Base-by-base conservation (phyloP, 441 rosid genomes). In the Lepidium campestre region DNA sequence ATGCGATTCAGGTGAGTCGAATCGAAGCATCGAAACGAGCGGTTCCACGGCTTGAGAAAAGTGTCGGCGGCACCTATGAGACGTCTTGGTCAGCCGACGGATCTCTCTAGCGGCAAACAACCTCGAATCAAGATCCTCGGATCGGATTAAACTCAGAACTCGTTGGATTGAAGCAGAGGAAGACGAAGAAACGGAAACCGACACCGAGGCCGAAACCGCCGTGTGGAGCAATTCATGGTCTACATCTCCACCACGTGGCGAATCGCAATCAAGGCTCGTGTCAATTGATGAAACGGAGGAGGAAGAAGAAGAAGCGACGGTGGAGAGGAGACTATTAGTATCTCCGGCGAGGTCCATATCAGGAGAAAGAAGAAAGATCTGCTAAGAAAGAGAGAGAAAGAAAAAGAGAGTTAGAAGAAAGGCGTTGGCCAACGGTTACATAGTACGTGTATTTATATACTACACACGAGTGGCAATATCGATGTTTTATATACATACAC, bases 31-130 rank as follows among this genome's bases (percentile, higher is more conserved):
- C 36, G 87, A 83, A 57, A 94, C 97, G 6, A 94, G 91, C 4
- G 92, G 94, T 12, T 61, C 52, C 20, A 94, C 83, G 37, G 93
- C 86, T 8, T 69, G 78, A 0, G 88, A 65, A 10, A 94, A 87
- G 47, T 84, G 93, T 46, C 92, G 87, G 65, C 97, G 96, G 75
- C 96, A 88, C 42, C 91, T 73, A 25, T 79, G 89, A 8, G 96
- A 91, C 49, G 88, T 87, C 72, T 91, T 91, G 2, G 99, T 86
- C 44, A 94, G 93, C 65, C 90, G 84, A n/a, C 99, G 86, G 74
- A 94, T 94, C 73, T 87, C 96, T 71, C 68, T 80, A 8, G 97
- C 96, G 1, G 91, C 99, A 35, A 83, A 80, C 44, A 94, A 73
- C 70, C 80, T 87, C 49, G 83, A 84, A 29, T 74, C 85, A 0